phyloP scores from a whole-genome alignment of 495 filamentous ascomycete genomes.

The Aspergillus asperescens region DNA sequence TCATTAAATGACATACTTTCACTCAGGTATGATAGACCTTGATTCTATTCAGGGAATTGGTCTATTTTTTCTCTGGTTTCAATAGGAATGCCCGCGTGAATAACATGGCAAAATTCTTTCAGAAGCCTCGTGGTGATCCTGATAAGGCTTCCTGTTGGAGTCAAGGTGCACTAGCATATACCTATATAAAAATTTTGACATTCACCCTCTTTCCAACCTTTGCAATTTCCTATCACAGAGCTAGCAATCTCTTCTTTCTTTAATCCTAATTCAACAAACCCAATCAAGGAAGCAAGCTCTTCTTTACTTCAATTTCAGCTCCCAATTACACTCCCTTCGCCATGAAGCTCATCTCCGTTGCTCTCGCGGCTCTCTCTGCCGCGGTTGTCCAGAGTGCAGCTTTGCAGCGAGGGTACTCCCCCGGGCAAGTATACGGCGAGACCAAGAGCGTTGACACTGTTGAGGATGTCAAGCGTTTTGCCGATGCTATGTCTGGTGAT shows the following conservation, averaged over 20 bases:
- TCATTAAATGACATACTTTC: background rate
- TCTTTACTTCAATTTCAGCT: background rate
- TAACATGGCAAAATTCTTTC: constrained; percentile 4
- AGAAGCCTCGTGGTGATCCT: background rate
- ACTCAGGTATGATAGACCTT: background rate
- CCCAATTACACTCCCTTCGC: constrained; percentile 12
- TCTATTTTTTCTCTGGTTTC: background rate
- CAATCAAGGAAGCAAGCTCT: background rate
- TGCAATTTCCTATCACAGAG: background rate
- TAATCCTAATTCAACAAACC: background rate
- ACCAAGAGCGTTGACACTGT: constrained; percentile 29
- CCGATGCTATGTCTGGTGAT: constrained; percentile 34
- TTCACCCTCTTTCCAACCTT: background rate
- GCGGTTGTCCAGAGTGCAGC: constrained; percentile 33
- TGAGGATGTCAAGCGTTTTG: constrained; percentile 43
- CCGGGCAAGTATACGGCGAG: constrained; percentile 32
- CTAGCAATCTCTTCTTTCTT: background rate
- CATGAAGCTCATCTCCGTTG: constrained; percentile 47
- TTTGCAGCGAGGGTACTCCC: constrained; percentile 14
- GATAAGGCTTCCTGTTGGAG: no score
- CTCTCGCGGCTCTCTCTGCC: constrained; percentile 36
- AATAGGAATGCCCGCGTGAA: background rate
- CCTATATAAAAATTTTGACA: background rate
- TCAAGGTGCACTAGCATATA: no score
- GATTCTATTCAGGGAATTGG: background rate